These are phyloP conservation scores for Rhododendron mucronatum DNA, from an alignment of 148 eudicot species.

Conservation along the genomic window DNA sequence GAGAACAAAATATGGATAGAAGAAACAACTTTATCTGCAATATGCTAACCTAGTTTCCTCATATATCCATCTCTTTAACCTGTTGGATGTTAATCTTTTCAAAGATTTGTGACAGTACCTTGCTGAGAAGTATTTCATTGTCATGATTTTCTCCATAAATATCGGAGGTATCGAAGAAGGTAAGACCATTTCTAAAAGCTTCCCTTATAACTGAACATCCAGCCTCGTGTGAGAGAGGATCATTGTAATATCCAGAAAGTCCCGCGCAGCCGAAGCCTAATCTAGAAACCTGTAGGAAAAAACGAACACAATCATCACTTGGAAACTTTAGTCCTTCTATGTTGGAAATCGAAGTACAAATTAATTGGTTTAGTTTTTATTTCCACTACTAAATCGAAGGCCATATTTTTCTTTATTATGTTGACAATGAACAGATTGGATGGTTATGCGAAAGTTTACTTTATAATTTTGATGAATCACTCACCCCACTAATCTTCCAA, in stretches of 20 bases:
- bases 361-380: background rate
- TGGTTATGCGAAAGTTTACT: background rate
- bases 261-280: conserved; percentile 45
- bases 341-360: too few relatives aligned
- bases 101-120: conserved; percentile 19
- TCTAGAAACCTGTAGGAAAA: conserved; percentile 31
- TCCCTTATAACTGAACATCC: conserved; percentile 35
- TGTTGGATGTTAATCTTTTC: background rate
- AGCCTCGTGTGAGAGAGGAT: conserved; percentile 37
- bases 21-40: background rate
- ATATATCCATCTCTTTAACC: background rate
- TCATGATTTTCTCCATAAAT: conserved; percentile 28
- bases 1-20: background rate
- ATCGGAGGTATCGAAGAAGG: conserved; percentile 48
- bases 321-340: background rate
- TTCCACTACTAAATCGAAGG: background rate
- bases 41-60: background rate
- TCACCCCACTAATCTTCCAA: background rate
- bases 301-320: background rate
- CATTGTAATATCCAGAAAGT: conserved; percentile 37
- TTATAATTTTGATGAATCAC: background rate
- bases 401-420: background rate
- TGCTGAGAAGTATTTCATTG: conserved; percentile 49
- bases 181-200: conserved; percentile 36
- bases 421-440: background rate